Conservation (phyloP, 163 green algal genomes). For the Trebouxiophyceae sp. region DNA sequence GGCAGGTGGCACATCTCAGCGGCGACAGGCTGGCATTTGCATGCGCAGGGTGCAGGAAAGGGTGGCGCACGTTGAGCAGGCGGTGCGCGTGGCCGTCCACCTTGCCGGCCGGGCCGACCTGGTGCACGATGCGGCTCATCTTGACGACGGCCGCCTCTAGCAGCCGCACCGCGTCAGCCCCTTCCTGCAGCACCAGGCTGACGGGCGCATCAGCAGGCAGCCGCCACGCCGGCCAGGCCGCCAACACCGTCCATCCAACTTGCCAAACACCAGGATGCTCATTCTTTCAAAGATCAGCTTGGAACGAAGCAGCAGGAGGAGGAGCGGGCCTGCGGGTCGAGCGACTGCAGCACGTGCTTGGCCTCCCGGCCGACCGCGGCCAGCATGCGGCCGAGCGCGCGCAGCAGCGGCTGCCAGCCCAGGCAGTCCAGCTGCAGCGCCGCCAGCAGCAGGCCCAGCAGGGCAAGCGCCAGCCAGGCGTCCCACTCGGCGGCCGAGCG, state of each 20-base stretch:
- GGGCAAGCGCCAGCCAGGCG: neutral
- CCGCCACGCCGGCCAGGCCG: too few relatives aligned
- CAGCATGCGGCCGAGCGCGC: too few relatives aligned
- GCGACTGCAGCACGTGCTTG: too few relatives aligned
- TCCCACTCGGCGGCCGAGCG: neutral
- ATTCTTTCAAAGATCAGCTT: too few relatives aligned
- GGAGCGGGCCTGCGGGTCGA: too few relatives aligned
- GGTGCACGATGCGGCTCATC: slow-evolving; percentile 29
- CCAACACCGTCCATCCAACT: too few relatives aligned
- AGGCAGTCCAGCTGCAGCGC: neutral
- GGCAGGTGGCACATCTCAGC: neutral
- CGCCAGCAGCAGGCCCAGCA: neutral
- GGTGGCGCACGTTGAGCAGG: slow-evolving; percentile 4
- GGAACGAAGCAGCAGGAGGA: too few relatives aligned
- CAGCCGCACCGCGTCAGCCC: slow-evolving; percentile 13
- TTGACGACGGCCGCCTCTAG: slow-evolving; percentile 27
- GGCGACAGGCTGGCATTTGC: neutral
- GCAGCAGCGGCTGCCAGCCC: too few relatives aligned
- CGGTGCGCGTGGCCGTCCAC: slow-evolving; percentile 9
- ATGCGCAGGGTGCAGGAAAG: neutral
- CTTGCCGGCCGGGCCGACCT: slow-evolving; percentile 12
- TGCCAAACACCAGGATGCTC: too few relatives aligned
- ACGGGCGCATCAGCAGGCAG: too few relatives aligned
- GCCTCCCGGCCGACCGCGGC: too few relatives aligned
- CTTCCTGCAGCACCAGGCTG: neutral